These are phyloP conservation scores for Dictyostelium discoideum DNA, from an alignment of 78 protist species.

Conservation along the genomic window DNA sequence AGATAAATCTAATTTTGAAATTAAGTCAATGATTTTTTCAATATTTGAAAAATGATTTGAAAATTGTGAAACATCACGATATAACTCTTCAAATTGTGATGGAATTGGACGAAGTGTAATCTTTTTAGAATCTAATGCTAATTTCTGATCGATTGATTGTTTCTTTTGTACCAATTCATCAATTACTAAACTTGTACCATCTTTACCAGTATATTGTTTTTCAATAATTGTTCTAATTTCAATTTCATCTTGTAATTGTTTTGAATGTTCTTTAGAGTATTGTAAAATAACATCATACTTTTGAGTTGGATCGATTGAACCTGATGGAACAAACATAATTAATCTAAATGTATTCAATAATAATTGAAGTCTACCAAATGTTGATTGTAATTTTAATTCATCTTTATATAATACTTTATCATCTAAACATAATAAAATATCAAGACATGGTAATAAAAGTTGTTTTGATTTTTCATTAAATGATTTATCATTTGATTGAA, in stretches of 20 bases:
- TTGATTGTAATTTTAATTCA: slow-evolving; percentile 1
- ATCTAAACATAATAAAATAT: not conserved
- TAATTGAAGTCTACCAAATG: slow-evolving; percentile 33
- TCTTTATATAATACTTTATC: not conserved
- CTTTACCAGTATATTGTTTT: slow-evolving; percentile 34
- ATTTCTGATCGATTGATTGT: slow-evolving; percentile 31
- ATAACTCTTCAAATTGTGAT: slow-evolving; percentile 47
- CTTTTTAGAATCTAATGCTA: slow-evolving; percentile 12
- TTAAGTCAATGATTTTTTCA: slow-evolving; percentile 55
- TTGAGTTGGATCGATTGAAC: slow-evolving; percentile 76
- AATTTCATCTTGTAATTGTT: slow-evolving; percentile 41
- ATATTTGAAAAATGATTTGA: slow-evolving; percentile 27
- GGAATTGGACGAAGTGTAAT: slow-evolving; percentile 75
- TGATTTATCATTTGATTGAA: not conserved
- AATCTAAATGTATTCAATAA: slow-evolving; percentile 45
- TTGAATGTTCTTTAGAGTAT: slow-evolving; percentile 3
- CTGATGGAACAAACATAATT: slow-evolving; percentile 22
- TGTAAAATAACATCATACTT: slow-evolving; percentile 38
- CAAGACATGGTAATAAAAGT: slow-evolving; percentile 23
- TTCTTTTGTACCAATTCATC: not conserved
- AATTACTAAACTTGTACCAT: slow-evolving; percentile 20
- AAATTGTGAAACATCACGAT: slow-evolving; percentile 57
- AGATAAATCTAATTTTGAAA: not conserved
- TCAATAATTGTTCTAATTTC: slow-evolving; percentile 35
- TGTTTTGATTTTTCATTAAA: not conserved